These are phyloP conservation scores for Mycena epipterygia DNA, from an alignment of 768 basidiomycete species.

Conservation along the genomic window DNA sequence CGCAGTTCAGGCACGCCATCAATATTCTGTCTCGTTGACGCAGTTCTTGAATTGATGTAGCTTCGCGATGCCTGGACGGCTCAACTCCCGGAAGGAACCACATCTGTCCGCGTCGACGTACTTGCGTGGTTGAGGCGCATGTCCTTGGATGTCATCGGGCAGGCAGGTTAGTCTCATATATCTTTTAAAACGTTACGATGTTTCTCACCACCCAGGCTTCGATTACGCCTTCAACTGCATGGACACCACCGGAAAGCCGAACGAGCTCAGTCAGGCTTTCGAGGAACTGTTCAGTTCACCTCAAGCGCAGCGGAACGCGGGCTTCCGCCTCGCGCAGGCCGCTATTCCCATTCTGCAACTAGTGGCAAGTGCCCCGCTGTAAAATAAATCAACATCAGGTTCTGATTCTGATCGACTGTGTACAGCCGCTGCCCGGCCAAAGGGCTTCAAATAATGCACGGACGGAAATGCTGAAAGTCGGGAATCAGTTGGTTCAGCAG, in stretches of 20 bases:
- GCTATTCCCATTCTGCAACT: conserved; percentile 44
- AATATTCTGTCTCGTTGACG: not conserved
- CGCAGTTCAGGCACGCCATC: conserved; percentile 50
- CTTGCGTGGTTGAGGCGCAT: conserved; percentile 49
- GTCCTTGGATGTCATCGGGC: conserved; percentile 59
- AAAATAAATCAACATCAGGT: too few relatives aligned
- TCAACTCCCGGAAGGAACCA: conserved; percentile 37
- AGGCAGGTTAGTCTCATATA: conserved; percentile 49
- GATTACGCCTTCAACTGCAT: conserved; percentile 53
- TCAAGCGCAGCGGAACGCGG: not conserved
- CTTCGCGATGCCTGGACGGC: conserved; percentile 51
- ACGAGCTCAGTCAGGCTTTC: conserved; percentile 52
- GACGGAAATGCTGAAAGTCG: too few relatives aligned
- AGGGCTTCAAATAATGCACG: too few relatives aligned
- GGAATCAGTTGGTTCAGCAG: too few relatives aligned
- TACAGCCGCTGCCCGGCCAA: too few relatives aligned
- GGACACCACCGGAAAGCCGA: conserved; percentile 39
- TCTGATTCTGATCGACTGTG: too few relatives aligned
- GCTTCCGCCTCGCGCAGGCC: conserved; percentile 37
- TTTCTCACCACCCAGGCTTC: conserved; percentile 47
- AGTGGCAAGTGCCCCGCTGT: conserved; percentile 45
- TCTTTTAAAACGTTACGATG: not conserved
- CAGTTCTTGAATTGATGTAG: conserved; percentile 27
- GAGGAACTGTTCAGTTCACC: conserved; percentile 41
- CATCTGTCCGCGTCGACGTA: conserved; percentile 44